Base-by-base conservation (phyloP, 1,284 basidiomycete species). In the Microbotryum intermedium region DNA sequence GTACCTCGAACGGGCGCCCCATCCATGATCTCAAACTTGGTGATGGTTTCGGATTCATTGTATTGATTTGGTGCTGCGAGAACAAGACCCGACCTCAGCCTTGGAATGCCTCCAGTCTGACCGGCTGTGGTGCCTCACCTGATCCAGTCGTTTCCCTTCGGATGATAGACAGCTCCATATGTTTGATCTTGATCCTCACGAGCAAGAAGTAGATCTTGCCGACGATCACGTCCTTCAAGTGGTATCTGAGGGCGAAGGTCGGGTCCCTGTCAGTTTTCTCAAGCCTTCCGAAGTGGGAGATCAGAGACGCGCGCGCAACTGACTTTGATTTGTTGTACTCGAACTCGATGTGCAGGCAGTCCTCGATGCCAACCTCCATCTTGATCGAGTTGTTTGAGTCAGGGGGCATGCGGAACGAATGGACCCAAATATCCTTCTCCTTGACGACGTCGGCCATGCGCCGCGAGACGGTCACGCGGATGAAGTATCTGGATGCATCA, bases 291-390 rank as follows among this genome's bases (percentile, higher is more conserved):
- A 28, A 34, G 42, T 20, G 50, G 26, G 20, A 10, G 55, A 25
- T n/a, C 9, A 30, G 23, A 28, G 11, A 30, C 8, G 3, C 13
- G 34, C 10, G 0, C 6, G 34, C 13, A 7, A 78, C 86, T 65
- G 66, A 89, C 91, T 97, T 97, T 61, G 92, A 95, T 76, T 97
- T 97, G 81, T 98, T 97, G 78, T 98, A 97, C 77, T 98, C 94
- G 71, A 98, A 97, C 76, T 98, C 94, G 72, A 98, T 98, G 74
- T 98, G 94, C 69, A 97, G 77, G 75, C 94, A 97, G 74, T 98
- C 94, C 74, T 97, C 94, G 65, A 98, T 97, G 20, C 94, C 94
- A 43, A 98, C 95, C 76, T 98, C 94, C 95, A 98, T 98, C 81
- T 95, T 97, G 78, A 97, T 97, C 39, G 90, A 87, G 73, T 93